Evolutionary conservation across 495 filamentous ascomycete genomes (phyloP), one percentile per base, ranked within the genome.

Genomic region (Viridothelium virens): DNA sequence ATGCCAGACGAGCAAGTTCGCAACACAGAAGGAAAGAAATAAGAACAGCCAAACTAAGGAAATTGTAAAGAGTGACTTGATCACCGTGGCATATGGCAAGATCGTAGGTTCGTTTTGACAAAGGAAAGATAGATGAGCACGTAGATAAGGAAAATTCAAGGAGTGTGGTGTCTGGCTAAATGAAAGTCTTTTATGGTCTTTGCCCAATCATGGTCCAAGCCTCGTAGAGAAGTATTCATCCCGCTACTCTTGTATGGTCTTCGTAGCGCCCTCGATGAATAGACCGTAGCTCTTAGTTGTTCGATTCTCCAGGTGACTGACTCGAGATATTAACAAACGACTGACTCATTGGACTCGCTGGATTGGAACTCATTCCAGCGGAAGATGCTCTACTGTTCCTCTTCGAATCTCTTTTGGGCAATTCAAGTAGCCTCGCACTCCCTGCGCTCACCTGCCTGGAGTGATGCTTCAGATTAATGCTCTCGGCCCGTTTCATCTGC

Each of bases 371-470:
- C 31, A 59, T 7, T 36, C 53, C 53, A 34, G 53, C 36, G 7
- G 53, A 59, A 33, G 53, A 59, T 34, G 53, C 53, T 59, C 53
- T 11, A 36, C 53, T 59, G 53, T 18, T 59, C 53, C 53, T 59
- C 53, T 59, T 59, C 63, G 63, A 65, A 10, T 48, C 63, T 38
- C 63, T 65, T 39, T 50, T 63, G 1, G 82, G 83, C 37, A 90
- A 78, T 64, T 90, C 85, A 44, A 91, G 73, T 12, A 91, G 75
- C 71, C 83, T 86, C 3, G 89, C 87, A 74, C 86, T 90, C 33
- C 88, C 89, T 25, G 87, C 87, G 65, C 87, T 91, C 69, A 90
- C 85, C 61, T 86, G 86, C n/a, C 88, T 78, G 25, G 75, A 82
- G 71, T 91, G 88, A 2, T 81, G 77, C 68, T 61, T 25, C 63